Percentiles rank a stretch among this genome's conserved stretches.
phyloP scores from a whole-genome alignment of 805 yeast genomes.

The Naumovozyma castellii region DNA sequence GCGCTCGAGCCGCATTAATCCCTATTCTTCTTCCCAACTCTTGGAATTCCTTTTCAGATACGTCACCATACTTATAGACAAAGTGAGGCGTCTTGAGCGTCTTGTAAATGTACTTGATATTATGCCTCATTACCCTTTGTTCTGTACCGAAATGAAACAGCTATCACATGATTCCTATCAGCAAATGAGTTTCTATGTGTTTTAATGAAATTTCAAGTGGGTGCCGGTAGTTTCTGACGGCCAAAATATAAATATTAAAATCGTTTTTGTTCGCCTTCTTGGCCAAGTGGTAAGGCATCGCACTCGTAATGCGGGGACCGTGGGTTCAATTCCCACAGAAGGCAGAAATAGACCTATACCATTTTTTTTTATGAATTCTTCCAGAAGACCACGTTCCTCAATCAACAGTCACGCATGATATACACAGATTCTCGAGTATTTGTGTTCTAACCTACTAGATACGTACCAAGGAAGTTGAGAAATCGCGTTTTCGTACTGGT shows the following conservation, averaged over 20 bases:
- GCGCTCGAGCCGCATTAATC: background rate
- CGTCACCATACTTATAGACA: background rate
- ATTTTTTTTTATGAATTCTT: slow-evolving; percentile 5
- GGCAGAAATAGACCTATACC: slow-evolving; percentile 31
- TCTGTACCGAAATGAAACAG: no score
- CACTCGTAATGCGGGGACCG: slow-evolving; percentile 52
- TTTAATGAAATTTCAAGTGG: no score
- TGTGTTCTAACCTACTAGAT: no score
- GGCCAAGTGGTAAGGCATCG: slow-evolving; percentile 52
- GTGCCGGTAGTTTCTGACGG: no score
- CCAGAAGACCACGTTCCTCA: no score
- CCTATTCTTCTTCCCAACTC: background rate
- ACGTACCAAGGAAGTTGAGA: no score
- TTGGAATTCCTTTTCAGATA: background rate
- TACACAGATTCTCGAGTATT: no score
- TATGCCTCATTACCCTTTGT: background rate
- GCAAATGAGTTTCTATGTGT: no score
- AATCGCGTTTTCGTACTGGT: no score
- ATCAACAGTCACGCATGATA: no score
- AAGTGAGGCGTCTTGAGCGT: slow-evolving; percentile 2
- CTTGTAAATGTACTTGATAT: background rate
- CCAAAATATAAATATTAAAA: no score
- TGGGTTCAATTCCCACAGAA: slow-evolving; percentile 48
- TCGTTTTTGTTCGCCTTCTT: slow-evolving; percentile 30
- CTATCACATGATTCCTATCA: no score